Percentiles rank a stretch among this genome's conserved stretches.
These are phyloP conservation scores for Populus tomentosa DNA, from an alignment of 441 rosid genomes.

Conservation along the genomic window DNA sequence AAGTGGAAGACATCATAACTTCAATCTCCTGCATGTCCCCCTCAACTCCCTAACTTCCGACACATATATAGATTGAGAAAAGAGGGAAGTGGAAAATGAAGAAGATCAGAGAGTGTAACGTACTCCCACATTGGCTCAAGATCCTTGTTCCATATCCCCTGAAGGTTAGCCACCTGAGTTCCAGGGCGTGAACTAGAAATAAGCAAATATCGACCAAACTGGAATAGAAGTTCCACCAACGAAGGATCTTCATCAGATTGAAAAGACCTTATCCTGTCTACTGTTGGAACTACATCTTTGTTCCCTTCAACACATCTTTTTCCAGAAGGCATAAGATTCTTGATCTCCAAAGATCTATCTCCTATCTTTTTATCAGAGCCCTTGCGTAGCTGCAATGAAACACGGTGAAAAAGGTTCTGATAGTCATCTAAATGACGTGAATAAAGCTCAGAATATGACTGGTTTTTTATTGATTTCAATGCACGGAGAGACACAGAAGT, in stretches of 20 bases:
- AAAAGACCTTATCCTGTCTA: constrained; percentile 81
- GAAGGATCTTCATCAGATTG: constrained; percentile 78
- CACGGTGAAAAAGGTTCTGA: constrained; percentile 76
- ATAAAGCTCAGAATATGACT: constrained; percentile 61
- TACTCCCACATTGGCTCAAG: constrained; percentile 87
- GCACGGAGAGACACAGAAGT: constrained; percentile 42
- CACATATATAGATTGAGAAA: not conserved
- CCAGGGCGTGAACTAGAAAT: constrained; percentile 88
- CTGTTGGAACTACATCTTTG: constrained; percentile 45
- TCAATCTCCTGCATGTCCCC: not conserved
- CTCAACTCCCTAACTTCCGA: not conserved
- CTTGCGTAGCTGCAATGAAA: constrained; percentile 58
- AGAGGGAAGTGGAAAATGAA: not conserved
- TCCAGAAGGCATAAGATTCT: constrained; percentile 14
- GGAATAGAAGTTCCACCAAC: constrained; percentile 80
- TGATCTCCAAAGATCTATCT: constrained; percentile 17
- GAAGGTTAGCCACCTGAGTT: constrained; percentile 86
- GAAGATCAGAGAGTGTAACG: constrained; percentile 19
- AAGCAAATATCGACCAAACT: constrained; percentile 87
- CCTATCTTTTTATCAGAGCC: constrained; percentile 16
- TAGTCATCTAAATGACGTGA: constrained; percentile 69
- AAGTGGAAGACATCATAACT: not conserved
- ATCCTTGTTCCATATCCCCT: constrained; percentile 91
- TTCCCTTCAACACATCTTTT: constrained; percentile 10
- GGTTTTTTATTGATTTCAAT: constrained; percentile 39